phyloP scores from a whole-genome alignment of 2,329 filamentous ascomycete species.

The Penicillium sp. region DNA sequence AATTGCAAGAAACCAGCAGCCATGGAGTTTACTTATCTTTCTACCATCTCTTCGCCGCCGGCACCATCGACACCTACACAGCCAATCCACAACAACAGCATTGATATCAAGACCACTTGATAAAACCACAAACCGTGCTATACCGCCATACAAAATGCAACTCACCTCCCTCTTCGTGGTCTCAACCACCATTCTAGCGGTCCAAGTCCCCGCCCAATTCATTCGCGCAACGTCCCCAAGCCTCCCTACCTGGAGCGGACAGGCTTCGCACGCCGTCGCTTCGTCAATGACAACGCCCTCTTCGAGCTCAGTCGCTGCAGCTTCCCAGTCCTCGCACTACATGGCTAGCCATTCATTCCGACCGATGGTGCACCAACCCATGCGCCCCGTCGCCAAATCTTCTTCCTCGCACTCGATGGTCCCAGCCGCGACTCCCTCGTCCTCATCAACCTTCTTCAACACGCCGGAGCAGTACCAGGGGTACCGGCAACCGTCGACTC shows the following conservation, averaged over 20 bases:
- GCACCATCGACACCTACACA: neutral
- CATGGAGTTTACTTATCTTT: neutral
- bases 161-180: conserved; percentile 22
- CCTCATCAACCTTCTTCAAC: neutral
- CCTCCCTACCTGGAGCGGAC: neutral
- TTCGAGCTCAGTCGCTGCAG: neutral
- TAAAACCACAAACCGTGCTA: neutral
- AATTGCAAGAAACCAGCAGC: neutral
- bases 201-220: conserved; percentile 11
- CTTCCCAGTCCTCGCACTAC: neutral
- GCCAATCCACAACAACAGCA: neutral
- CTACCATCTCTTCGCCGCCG: neutral
- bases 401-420: neutral
- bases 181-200: conserved; percentile 21
- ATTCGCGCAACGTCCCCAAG: neutral
- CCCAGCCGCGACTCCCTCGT: neutral
- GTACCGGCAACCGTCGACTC: neutral
- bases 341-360: neutral
- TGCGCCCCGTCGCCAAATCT: neutral
- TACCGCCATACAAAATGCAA: conserved; percentile 19
- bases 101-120: neutral
- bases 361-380: neutral
- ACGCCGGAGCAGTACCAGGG: neutral
- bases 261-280: neutral
- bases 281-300: conserved; percentile 1